Evolutionary conservation across 129 eudicot species (phyloP).

Genomic region (Logfia minima): DNA sequence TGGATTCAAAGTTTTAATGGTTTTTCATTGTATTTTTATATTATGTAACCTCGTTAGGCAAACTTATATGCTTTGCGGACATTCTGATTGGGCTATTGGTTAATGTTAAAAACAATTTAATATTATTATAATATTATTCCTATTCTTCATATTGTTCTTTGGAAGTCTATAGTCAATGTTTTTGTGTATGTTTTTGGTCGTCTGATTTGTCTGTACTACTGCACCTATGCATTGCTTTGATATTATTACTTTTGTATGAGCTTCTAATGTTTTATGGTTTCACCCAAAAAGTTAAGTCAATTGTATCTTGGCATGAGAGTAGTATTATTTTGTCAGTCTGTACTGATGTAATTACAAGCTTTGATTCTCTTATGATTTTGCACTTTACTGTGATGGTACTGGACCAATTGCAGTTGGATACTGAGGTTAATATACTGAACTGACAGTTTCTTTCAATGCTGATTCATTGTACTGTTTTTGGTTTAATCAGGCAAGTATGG

Average conservation of each 20-base stretch:
- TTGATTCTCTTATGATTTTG: neutral
- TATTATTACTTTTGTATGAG: neutral
- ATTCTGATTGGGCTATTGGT: neutral
- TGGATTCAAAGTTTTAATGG: neutral
- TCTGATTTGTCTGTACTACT: neutral
- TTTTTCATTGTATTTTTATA: neutral
- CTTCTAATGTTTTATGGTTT: neutral
- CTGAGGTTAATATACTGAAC: neutral
- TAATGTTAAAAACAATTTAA: neutral
- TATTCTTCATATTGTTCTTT: neutral
- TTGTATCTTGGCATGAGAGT: conserved; percentile 4
- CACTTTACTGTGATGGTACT: neutral
- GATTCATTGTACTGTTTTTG: neutral
- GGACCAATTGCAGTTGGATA: neutral
- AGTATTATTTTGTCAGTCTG: neutral
- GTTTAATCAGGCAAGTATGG: conserved; percentile 69
- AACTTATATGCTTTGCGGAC: conserved; percentile 8
- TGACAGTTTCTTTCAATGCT: conserved; percentile 3
- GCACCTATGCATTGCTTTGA: neutral
- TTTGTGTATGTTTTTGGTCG: neutral
- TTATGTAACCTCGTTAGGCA: conserved; percentile 1
- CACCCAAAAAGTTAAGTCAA: neutral
- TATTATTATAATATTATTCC: neutral
- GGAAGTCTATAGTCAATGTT: neutral
- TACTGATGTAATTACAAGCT: neutral